Evolutionary conservation across 768 basidiomycete species (phyloP).

Genomic region (Tephrocybe sp.): DNA sequence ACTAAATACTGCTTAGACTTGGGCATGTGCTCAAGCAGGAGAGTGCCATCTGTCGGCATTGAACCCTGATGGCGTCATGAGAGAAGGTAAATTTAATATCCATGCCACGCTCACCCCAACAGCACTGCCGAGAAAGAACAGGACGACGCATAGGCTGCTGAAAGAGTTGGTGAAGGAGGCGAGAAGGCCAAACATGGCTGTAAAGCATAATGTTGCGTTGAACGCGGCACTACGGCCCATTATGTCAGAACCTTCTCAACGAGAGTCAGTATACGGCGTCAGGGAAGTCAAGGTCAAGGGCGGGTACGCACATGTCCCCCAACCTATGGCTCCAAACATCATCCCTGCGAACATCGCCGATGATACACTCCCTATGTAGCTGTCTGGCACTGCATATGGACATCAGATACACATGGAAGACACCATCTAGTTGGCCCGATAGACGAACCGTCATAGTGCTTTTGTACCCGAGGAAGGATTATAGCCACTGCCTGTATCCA

Average conservation of each 20-base stretch:
- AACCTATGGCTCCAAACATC: constrained; percentile 92
- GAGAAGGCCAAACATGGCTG: constrained; percentile 82
- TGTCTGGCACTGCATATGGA: constrained; percentile 57
- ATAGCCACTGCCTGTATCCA: not conserved
- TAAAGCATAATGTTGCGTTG: constrained; percentile 90
- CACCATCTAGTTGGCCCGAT: not conserved
- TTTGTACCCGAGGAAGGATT: constrained; percentile 79
- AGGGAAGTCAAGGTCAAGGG: not conserved
- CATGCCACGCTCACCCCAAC: constrained; percentile 73
- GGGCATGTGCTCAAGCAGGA: constrained; percentile 91
- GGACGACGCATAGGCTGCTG: constrained; percentile 61
- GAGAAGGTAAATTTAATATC: not conserved
- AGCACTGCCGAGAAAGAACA: constrained; percentile 90
- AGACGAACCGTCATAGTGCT: constrained; percentile 71
- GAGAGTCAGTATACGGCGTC: not conserved
- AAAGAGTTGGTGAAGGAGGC: constrained; percentile 77
- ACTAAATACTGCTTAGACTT: constrained; percentile 90
- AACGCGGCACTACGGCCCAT: constrained; percentile 89
- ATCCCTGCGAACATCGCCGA: constrained; percentile 94
- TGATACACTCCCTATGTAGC: constrained; percentile 77
- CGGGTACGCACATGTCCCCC: constrained; percentile 76
- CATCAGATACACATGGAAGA: not conserved
- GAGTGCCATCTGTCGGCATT: constrained; percentile 96
- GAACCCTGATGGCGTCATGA: constrained; percentile 56
- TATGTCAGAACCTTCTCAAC: constrained; percentile 69